Evolutionary conservation across 176 grass and related monocot genomes (phyloP).

Genomic region (Cymbopogon citratus): DNA sequence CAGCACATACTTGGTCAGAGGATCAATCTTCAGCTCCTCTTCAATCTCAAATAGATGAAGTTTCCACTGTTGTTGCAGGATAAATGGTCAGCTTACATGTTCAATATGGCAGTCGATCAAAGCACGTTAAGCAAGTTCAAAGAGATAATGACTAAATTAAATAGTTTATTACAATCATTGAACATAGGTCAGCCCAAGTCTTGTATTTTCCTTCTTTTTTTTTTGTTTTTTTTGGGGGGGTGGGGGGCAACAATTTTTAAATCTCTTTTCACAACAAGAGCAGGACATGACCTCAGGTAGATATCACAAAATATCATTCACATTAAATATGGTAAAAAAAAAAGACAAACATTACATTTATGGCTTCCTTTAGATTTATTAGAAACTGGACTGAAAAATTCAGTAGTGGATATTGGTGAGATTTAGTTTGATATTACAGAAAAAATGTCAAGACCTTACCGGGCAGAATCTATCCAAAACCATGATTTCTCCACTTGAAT

Average conservation of each 20-base stretch:
- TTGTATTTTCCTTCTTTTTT: background rate
- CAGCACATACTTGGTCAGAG: constrained; percentile 73
- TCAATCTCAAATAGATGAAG: constrained; percentile 98
- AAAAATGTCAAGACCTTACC: constrained; percentile 44
- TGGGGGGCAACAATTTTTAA: background rate
- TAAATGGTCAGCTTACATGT: background rate
- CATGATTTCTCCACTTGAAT: constrained; percentile 94
- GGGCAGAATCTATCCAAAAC: constrained; percentile 86
- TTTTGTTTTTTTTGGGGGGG: too few relatives aligned
- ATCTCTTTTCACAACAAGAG: background rate
- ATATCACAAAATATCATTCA: background rate
- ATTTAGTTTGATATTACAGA: background rate
- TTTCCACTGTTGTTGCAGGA: constrained; percentile 67
- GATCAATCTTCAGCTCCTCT: constrained; percentile 85
- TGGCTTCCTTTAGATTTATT: background rate
- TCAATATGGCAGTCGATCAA: background rate
- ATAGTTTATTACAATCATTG: background rate
- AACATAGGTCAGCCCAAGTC: background rate
- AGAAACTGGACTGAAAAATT: background rate
- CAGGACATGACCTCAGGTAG: background rate
- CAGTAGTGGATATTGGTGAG: background rate
- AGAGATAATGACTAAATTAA: constrained; percentile 4
- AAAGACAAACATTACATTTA: background rate
- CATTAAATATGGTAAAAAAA: background rate
- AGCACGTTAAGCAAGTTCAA: background rate